These are phyloP conservation scores for Colletotrichum shisoi DNA, from an alignment of 2,329 filamentous ascomycete genomes.

Conservation along the genomic window DNA sequence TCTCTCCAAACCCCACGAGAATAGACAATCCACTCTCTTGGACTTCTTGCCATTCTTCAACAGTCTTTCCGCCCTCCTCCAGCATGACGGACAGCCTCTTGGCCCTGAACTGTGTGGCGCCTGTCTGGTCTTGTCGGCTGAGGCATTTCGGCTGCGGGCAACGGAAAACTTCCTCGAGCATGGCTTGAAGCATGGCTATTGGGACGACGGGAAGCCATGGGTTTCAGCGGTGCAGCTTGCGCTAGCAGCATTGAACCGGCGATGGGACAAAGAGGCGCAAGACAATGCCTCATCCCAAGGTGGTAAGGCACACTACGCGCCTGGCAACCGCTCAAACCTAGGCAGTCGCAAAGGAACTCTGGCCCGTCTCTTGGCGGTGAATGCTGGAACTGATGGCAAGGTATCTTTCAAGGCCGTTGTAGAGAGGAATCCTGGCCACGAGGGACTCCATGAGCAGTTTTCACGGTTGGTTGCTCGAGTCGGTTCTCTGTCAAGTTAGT, in stretches of 20 bases:
- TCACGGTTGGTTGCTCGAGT: background rate
- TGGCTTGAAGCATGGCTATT: slow-evolving; percentile 24
- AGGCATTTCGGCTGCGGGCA: slow-evolving; percentile 31
- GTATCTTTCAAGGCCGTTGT: slow-evolving; percentile 10
- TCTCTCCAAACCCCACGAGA: slow-evolving; percentile 1
- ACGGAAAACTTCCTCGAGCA: slow-evolving; percentile 27
- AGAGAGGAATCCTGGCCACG: background rate
- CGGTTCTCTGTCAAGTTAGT: background rate
- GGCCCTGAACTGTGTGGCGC: slow-evolving; percentile 45
- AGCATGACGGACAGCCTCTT: slow-evolving; percentile 41
- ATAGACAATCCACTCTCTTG: background rate
- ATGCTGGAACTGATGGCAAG: background rate
- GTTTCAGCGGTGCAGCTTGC: slow-evolving; percentile 2
- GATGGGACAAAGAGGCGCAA: background rate
- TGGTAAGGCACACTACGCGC: background rate
- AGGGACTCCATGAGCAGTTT: background rate
- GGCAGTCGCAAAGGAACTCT: background rate
- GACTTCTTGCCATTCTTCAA: slow-evolving; percentile 53
- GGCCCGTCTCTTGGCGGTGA: slow-evolving; percentile 3
- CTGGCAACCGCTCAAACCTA: background rate
- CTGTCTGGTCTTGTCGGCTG: slow-evolving; percentile 47
- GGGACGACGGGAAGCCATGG: background rate
- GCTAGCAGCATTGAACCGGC: background rate
- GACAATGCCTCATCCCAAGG: background rate
- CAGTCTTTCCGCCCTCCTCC: slow-evolving; percentile 51